These are phyloP conservation scores for Massariosphaeria phaeospora DNA, from an alignment of 495 filamentous ascomycete species.

Conservation along the genomic window DNA sequence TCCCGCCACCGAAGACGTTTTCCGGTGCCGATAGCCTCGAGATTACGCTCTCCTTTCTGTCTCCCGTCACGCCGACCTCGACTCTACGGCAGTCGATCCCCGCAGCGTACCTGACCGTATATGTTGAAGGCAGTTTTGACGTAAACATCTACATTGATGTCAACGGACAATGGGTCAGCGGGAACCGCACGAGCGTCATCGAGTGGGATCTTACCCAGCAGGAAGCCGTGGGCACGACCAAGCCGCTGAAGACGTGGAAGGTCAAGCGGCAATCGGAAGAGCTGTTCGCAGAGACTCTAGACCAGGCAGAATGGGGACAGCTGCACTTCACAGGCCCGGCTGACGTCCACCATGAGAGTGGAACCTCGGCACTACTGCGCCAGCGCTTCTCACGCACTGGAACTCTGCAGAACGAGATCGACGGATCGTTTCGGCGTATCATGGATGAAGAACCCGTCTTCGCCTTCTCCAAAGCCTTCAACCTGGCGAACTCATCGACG, in stretches of 20 bases:
- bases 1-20: slow-evolving; percentile 48
- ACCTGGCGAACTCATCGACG: slow-evolving; percentile 30
- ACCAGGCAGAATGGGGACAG: slow-evolving; percentile 86
- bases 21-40: slow-evolving; percentile 45
- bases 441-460: slow-evolving; percentile 86
- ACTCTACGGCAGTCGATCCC: slow-evolving; percentile 87
- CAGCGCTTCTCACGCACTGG: slow-evolving; percentile 67
- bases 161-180: slow-evolving; percentile 86
- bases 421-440: slow-evolving; percentile 61
- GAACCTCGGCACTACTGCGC: slow-evolving; percentile 64
- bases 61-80: slow-evolving; percentile 87
- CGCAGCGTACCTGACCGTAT: slow-evolving; percentile 74
- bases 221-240: slow-evolving; percentile 40
- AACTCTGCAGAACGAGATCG: slow-evolving; percentile 60
- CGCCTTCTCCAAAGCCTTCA: slow-evolving; percentile 81
- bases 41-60: slow-evolving; percentile 79
- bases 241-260: slow-evolving; percentile 56
- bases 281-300: slow-evolving; percentile 66
- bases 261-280: slow-evolving; percentile 61
- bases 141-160: slow-evolving; percentile 83
- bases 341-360: slow-evolving; percentile 62
- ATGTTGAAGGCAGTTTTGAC: slow-evolving; percentile 64
- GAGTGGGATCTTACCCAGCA: slow-evolving; percentile 58
- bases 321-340: slow-evolving; percentile 71
- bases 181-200: slow-evolving; percentile 62